Percentiles rank a stretch among this genome's conserved stretches.
Evolutionary conservation across 331 rosid species (phyloP).

Genomic region (Malus hybrid): DNA sequence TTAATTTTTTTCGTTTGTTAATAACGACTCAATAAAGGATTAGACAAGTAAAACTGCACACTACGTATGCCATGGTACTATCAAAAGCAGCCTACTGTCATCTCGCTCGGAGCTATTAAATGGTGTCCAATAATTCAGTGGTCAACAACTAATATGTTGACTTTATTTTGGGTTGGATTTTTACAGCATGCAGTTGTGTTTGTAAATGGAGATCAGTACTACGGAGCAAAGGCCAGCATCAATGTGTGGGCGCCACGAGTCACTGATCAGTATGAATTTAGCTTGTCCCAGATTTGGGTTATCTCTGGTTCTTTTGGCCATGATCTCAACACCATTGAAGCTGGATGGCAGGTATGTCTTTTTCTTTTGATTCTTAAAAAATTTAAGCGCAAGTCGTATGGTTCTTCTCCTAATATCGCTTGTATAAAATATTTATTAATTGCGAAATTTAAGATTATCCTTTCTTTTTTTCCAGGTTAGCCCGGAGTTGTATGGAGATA

Average conservation of each 20-base stretch:
- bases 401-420: not conserved
- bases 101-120: too few species aligned
- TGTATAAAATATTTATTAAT: not conserved
- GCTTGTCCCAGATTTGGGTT: slow-evolving; percentile 95
- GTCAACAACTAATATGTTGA: not conserved
- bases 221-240: slow-evolving; percentile 88
- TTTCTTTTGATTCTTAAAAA: too few species aligned
- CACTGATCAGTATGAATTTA: slow-evolving; percentile 70
- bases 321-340: slow-evolving; percentile 93
- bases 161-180: not conserved
- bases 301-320: slow-evolving; percentile 90
- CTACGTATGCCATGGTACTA: too few species aligned
- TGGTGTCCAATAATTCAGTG: too few species aligned
- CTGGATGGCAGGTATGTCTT: slow-evolving; percentile 88
- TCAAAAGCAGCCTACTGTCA: too few species aligned
- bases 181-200: slow-evolving; percentile 91
- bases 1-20: not conserved
- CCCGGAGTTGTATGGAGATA: slow-evolving; percentile 93
- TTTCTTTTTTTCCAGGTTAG: slow-evolving; percentile 57
- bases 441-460: too few species aligned
- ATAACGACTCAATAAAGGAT: not conserved
- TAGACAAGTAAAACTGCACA: not conserved
- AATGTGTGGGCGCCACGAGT: slow-evolving; percentile 89
- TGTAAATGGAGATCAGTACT: slow-evolving; percentile 89
- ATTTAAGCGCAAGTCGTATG: not conserved